These are phyloP conservation scores for Brassica rapa DNA, from an alignment of 345 rosid species.

Conservation along the genomic window DNA sequence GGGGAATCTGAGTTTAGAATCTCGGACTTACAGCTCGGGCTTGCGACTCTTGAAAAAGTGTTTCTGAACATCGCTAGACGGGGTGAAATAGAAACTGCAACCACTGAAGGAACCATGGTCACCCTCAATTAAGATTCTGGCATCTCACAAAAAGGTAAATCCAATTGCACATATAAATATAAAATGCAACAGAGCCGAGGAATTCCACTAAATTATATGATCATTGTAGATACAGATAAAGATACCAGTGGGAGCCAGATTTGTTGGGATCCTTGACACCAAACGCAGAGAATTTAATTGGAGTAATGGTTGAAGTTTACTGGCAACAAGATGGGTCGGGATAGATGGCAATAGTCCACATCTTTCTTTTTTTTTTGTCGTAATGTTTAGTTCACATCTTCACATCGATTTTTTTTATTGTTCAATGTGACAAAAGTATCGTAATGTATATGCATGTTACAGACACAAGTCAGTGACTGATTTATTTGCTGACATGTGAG, in stretches of 20 bases:
- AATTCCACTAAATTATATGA: neutral
- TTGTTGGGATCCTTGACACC: conserved; percentile 71
- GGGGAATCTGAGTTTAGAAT: conserved; percentile 64
- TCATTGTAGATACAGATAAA: conserved; percentile 30
- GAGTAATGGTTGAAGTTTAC: conserved; percentile 23
- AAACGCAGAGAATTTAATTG: conserved; percentile 56
- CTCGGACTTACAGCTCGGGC: conserved; percentile 81
- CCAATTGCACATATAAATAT: neutral
- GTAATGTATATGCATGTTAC: neutral
- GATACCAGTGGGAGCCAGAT: conserved; percentile 79
- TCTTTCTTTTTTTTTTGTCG: neutral
- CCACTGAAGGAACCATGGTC: conserved; percentile 63
- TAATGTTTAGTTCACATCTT: neutral
- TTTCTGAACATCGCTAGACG: conserved; percentile 81
- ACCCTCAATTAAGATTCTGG: conserved; percentile 60
- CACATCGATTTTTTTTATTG: neutral
- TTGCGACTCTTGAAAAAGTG: conserved; percentile 93
- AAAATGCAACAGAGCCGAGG: neutral
- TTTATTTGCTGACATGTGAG: neutral
- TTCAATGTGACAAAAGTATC: neutral
- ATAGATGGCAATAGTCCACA: neutral
- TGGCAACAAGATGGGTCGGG: conserved; percentile 57
- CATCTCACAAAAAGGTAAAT: conserved; percentile 54
- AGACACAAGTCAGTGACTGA: neutral
- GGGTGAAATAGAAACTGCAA: conserved; percentile 88